These are phyloP conservation scores for Xylaria curta DNA, from an alignment of 495 filamentous ascomycete genomes.

Conservation along the genomic window DNA sequence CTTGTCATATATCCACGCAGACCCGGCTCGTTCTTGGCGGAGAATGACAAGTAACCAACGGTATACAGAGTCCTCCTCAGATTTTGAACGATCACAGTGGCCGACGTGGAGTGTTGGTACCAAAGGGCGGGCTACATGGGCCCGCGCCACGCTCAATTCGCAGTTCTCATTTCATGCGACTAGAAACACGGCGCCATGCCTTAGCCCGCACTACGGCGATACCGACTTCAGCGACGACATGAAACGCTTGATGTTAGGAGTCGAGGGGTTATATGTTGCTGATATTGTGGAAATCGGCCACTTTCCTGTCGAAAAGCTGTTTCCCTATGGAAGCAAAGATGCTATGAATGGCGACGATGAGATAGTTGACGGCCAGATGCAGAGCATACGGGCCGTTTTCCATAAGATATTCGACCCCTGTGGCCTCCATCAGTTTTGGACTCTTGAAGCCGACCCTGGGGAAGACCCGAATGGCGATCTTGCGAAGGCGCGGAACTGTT, in stretches of 20 bases:
- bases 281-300: neutral
- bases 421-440: neutral
- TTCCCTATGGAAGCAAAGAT: neutral
- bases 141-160: neutral
- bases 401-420: neutral
- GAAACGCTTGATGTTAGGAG: neutral
- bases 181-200: neutral
- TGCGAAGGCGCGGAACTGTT: neutral
- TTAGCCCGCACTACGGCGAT: neutral
- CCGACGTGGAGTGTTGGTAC: neutral
- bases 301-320: neutral
- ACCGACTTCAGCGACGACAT: neutral
- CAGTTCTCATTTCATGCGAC: slow-evolving; percentile 7
- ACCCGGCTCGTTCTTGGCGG: neutral
- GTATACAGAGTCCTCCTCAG: neutral
- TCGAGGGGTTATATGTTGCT: neutral
- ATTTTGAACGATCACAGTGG: neutral
- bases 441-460: neutral
- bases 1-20: neutral
- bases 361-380: neutral
- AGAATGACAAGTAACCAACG: neutral
- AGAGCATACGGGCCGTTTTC: neutral
- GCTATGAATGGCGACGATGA: neutral
- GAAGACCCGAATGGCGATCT: neutral
- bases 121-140: neutral